A percentile compares a stretch with the other conserved stretches of the same genome.
These are phyloP conservation scores for Myxozyma sirexii DNA, from an alignment of 805 yeast genomes.

Conservation along the genomic window DNA sequence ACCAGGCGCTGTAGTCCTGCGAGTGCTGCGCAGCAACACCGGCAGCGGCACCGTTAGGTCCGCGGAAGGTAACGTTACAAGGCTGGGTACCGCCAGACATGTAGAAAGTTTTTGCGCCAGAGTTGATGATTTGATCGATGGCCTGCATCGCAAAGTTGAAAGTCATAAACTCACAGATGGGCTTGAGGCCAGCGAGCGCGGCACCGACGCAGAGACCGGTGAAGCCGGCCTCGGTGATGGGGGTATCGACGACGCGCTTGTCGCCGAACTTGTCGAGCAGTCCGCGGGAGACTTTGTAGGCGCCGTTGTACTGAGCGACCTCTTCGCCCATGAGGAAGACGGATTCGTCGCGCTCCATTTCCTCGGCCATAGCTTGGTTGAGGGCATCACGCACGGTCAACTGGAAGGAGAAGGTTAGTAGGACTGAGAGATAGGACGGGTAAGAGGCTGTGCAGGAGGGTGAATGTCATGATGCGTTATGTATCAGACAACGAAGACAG, in stretches of 20 bases:
- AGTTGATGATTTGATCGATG: constrained; percentile 96
- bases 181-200: constrained; percentile 93
- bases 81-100: constrained; percentile 99
- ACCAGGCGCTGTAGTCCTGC: constrained; percentile 97
- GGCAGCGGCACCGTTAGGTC: constrained; percentile 99
- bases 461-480: no score
- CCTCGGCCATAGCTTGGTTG: constrained; percentile 94
- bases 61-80: constrained; percentile 96
- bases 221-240: constrained; percentile 99
- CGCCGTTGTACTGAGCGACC: constrained; percentile 99
- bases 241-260: constrained; percentile 90
- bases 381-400: constrained; percentile 97
- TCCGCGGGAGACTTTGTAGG: constrained; percentile 96
- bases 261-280: constrained; percentile 93
- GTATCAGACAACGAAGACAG: no score
- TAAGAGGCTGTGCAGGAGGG: background rate
- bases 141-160: constrained; percentile 99
- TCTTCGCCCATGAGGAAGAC: constrained; percentile 98
- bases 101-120: constrained; percentile 97
- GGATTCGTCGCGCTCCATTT: constrained; percentile 90
- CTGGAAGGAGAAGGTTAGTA: constrained; percentile 24
- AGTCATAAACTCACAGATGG: constrained; percentile 98
- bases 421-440: background rate
- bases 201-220: constrained; percentile 95
- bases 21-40: constrained; percentile 99